phyloP scores from a whole-genome alignment of 257 asterid genomes.

The Solanum chilense region DNA sequence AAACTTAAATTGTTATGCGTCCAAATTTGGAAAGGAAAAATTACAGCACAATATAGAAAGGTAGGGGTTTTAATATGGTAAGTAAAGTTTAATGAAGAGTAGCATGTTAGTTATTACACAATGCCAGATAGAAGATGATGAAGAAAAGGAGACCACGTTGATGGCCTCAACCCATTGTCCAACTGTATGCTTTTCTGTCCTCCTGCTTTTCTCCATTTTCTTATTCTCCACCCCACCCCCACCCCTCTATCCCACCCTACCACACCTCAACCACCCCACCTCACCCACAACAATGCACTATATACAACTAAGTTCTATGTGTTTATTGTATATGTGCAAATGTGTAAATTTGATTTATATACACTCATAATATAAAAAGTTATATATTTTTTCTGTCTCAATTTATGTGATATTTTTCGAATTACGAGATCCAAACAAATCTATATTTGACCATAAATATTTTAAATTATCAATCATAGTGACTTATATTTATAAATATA shows the following conservation, averaged over 20 bases:
- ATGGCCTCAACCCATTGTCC: slow-evolving; percentile 51
- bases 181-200: slow-evolving; percentile 72
- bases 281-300: neutral
- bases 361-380: neutral
- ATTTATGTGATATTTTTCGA: neutral
- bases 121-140: slow-evolving; percentile 24
- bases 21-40: neutral
- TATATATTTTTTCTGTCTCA: neutral
- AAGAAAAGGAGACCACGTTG: slow-evolving; percentile 28
- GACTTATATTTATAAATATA: neutral
- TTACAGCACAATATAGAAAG: neutral
- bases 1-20: neutral
- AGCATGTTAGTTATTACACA: neutral
- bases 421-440: no score
- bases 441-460: no score
- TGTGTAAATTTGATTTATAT: neutral
- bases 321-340: neutral
- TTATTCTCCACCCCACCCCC: neutral
- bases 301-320: neutral
- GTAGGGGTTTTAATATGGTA: neutral
- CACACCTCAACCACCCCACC: neutral
- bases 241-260: neutral
- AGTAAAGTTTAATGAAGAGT: neutral
- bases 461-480: no score
- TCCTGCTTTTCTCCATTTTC: slow-evolving; percentile 22